phyloP scores from a whole-genome alignment of 2,329 filamentous ascomycete species.

The Aureobasidium sp. region DNA sequence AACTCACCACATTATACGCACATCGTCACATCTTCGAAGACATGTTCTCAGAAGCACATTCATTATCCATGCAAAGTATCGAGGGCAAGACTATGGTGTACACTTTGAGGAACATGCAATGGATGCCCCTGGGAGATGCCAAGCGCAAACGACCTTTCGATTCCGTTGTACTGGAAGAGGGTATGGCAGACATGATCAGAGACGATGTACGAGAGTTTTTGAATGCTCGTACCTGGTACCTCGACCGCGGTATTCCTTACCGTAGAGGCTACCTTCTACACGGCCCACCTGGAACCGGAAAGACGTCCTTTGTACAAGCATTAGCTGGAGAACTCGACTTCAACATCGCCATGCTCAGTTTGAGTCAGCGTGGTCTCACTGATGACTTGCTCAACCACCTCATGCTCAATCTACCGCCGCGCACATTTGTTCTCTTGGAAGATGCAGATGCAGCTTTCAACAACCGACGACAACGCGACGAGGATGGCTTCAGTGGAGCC shows the following conservation, averaged over 20 bases:
- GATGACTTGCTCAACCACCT: slow-evolving; percentile 83
- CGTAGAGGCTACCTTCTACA: slow-evolving; percentile 81
- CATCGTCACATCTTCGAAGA: slow-evolving; percentile 84
- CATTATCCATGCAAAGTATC: slow-evolving; percentile 65
- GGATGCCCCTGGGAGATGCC: slow-evolving; percentile 75
- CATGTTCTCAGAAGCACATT: slow-evolving; percentile 79
- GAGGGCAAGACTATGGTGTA: slow-evolving; percentile 94
- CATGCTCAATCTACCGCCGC: slow-evolving; percentile 72
- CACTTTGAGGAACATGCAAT: slow-evolving; percentile 73
- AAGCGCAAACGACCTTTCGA: slow-evolving; percentile 77
- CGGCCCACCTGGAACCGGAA: slow-evolving; percentile 83
- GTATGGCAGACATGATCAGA: slow-evolving; percentile 73
- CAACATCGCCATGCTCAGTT: slow-evolving; percentile 83
- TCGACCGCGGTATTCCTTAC: slow-evolving; percentile 90
- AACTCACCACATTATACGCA: slow-evolving; percentile 82
- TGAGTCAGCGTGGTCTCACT: slow-evolving; percentile 81
- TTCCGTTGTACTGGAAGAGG: slow-evolving; percentile 77
- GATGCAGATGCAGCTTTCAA: slow-evolving; percentile 87
- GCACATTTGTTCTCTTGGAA: slow-evolving; percentile 75
- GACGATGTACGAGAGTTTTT: slow-evolving; percentile 78
- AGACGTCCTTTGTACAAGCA: slow-evolving; percentile 93
- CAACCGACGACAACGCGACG: slow-evolving; percentile 66
- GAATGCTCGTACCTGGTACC: slow-evolving; percentile 72
- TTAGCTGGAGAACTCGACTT: slow-evolving; percentile 88
- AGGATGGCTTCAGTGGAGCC: slow-evolving; percentile 76